Percentiles rank a stretch among this genome's conserved stretches.
phyloP scores from a whole-genome alignment of 805 yeast species.

The Peterozyma toletana region DNA sequence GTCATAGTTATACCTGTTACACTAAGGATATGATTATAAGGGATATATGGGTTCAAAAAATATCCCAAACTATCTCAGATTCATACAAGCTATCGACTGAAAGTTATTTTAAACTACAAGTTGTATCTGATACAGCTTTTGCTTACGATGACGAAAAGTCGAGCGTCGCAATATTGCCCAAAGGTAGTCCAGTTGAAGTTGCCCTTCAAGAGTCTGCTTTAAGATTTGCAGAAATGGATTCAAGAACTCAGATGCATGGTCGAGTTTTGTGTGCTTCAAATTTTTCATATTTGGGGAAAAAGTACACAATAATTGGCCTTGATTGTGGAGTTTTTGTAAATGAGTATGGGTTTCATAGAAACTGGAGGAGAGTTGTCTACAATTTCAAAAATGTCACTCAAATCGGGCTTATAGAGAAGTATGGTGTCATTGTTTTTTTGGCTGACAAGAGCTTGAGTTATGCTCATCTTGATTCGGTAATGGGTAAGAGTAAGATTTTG shows the following conservation, averaged over 20 bases:
- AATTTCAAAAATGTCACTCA: constrained; percentile 46
- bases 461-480: constrained; percentile 56
- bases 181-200: neutral
- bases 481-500: constrained; percentile 43
- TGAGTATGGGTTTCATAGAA: constrained; percentile 25
- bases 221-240: neutral
- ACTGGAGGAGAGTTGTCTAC: constrained; percentile 53
- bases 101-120: constrained; percentile 48
- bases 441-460: constrained; percentile 54
- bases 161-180: constrained; percentile 35
- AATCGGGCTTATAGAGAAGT: constrained; percentile 51
- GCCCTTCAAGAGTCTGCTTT: neutral
- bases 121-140: constrained; percentile 53
- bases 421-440: constrained; percentile 49
- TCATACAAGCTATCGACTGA: constrained; percentile 22
- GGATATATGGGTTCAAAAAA: neutral
- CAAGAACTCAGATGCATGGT: constrained; percentile 20
- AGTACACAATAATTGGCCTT: constrained; percentile 51
- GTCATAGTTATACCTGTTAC: constrained; percentile 43
- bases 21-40: constrained; percentile 18
- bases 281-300: constrained; percentile 37
- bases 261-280: constrained; percentile 34
- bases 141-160: constrained; percentile 52
- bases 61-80: neutral
- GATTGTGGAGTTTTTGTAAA: constrained; percentile 56